phyloP scores from a whole-genome alignment of 2,329 filamentous ascomycete species.

The Penicillium sp. region DNA sequence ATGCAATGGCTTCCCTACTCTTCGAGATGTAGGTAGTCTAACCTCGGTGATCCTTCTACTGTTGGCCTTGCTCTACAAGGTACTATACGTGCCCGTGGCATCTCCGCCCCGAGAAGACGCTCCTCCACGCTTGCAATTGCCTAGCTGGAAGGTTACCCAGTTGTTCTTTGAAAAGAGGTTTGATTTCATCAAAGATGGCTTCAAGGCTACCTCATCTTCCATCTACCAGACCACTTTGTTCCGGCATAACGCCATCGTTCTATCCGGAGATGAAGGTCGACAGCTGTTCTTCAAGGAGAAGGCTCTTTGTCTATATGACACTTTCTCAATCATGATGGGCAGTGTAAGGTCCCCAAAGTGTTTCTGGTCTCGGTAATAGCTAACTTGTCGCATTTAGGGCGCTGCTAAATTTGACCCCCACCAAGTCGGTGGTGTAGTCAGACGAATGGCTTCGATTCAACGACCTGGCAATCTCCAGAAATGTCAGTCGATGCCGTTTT shows the following conservation, averaged over 20 bases:
- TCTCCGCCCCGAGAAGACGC: background rate
- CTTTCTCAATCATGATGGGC: constrained; percentile 1
- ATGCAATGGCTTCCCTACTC: background rate
- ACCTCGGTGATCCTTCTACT: background rate
- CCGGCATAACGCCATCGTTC: background rate
- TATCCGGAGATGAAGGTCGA: constrained; percentile 7
- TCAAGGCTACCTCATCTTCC: background rate
- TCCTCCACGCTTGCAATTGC: background rate
- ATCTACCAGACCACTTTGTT: constrained; percentile 5
- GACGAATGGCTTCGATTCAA: constrained; percentile 2
- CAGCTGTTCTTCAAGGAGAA: constrained; percentile 5
- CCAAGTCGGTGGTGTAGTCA: background rate
- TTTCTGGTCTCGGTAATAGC: background rate
- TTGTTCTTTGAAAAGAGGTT: background rate
- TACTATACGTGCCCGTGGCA: background rate
- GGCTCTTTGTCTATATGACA: background rate
- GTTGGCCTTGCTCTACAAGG: background rate
- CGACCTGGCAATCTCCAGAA: background rate
- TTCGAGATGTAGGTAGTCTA: background rate
- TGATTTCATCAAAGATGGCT: background rate
- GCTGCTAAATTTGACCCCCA: constrained; percentile 1
- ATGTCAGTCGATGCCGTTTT: background rate
- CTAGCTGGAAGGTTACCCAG: background rate
- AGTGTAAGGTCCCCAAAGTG: background rate
- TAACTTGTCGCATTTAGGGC: background rate